A percentile compares a stretch with the other conserved stretches of the same genome.
Conservation (phyloP, 2,329 filamentous ascomycete genomes). For the Colletotrichum sansevieriae region DNA sequence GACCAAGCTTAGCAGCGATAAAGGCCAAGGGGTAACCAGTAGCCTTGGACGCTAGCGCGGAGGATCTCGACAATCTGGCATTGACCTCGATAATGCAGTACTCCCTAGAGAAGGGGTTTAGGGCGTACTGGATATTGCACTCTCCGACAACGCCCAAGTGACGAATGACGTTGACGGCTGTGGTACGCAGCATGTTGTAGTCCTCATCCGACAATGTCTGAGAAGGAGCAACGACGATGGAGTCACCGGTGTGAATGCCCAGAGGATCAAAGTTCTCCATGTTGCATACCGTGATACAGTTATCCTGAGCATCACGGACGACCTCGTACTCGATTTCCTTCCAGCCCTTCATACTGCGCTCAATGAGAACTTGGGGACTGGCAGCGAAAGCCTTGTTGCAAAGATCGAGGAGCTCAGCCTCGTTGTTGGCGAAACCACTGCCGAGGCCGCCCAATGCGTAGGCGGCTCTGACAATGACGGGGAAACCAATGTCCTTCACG, state of each 20-base stretch:
- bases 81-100: slow-evolving; percentile 99
- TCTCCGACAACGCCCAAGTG: slow-evolving; percentile 98
- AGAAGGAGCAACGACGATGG: slow-evolving; percentile 96
- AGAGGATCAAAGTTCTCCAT: slow-evolving; percentile 99
- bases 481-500: slow-evolving; percentile 93
- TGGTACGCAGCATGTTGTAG: slow-evolving; percentile 99
- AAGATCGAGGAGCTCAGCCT: slow-evolving; percentile 84
- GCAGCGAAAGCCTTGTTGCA: slow-evolving; percentile 96
- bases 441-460: slow-evolving; percentile 96
- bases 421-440: slow-evolving; percentile 93
- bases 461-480: slow-evolving; percentile 95
- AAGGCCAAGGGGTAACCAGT: slow-evolving; percentile 97
- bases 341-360: slow-evolving; percentile 99
- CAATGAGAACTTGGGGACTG: slow-evolving; percentile 95
- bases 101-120: slow-evolving; percentile 94
- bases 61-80: slow-evolving; percentile 93
- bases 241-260: slow-evolving; percentile 97
- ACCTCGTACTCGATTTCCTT: slow-evolving; percentile 99
- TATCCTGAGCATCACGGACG: slow-evolving; percentile 93
- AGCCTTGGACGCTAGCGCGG: slow-evolving; percentile 94
- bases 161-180: slow-evolving; percentile 95
- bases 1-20: slow-evolving; percentile 94
- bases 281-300: slow-evolving; percentile 99
- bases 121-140: slow-evolving; percentile 98
- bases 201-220: slow-evolving; percentile 97